These are phyloP conservation scores for Neofusicoccum cordaticola DNA, from an alignment of 2,329 filamentous ascomycete species.

Conservation along the genomic window DNA sequence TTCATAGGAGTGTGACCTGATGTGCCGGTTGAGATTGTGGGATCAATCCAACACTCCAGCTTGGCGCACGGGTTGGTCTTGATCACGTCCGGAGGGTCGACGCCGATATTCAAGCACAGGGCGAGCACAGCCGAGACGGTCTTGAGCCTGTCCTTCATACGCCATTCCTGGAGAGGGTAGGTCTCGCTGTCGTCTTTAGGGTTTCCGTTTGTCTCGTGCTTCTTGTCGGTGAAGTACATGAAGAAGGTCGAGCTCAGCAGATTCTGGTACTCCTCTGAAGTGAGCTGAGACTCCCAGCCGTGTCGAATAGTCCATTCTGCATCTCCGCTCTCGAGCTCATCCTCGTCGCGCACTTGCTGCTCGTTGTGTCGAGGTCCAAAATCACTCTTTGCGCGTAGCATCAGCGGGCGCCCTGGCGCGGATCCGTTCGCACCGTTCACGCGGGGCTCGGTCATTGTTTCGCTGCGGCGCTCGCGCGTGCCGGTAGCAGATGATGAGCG, in stretches of 20 bases:
- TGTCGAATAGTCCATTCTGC: constrained; percentile 65
- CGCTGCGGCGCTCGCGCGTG: constrained; percentile 5
- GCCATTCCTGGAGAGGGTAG: constrained; percentile 80
- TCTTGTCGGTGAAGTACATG: constrained; percentile 99
- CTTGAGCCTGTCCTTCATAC: constrained; percentile 93
- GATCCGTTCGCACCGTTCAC: constrained; percentile 9
- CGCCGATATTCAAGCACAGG: constrained; percentile 93
- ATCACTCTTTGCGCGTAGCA: constrained; percentile 54
- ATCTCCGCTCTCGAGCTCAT: constrained; percentile 40
- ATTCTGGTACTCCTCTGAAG: constrained; percentile 84
- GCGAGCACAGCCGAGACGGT: constrained; percentile 93
- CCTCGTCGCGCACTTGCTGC: constrained; percentile 32
- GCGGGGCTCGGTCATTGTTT: constrained; percentile 1
- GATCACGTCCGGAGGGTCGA: constrained; percentile 94
- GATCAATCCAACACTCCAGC: constrained; percentile 95
- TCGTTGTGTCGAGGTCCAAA: constrained; percentile 43
- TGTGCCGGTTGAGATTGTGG: constrained; percentile 68
- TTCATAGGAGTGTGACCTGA: constrained; percentile 79
- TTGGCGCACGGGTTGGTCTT: constrained; percentile 93
- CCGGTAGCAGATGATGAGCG: constrained; percentile 12
- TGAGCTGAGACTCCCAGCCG: constrained; percentile 89
- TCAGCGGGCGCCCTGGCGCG: constrained; percentile 26
- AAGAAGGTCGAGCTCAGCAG: constrained; percentile 90
- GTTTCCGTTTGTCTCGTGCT: constrained; percentile 90
- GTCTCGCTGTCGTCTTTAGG: constrained; percentile 60